Conservation (phyloP, 1,139 yeast genomes). For the Yamadazyma pseudoaaseri region DNA sequence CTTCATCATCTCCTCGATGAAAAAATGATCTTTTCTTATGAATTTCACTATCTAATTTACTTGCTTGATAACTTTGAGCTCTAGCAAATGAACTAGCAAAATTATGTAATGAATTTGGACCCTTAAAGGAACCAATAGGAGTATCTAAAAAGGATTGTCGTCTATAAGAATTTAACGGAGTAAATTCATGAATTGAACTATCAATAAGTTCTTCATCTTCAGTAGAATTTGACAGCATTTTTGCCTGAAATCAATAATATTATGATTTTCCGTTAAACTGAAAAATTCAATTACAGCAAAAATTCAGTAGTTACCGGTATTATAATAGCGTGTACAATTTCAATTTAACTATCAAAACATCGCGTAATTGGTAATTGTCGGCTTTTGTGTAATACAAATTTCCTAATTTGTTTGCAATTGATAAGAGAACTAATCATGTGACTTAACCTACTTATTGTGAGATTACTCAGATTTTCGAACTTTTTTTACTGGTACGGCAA, state of each 20-base stretch:
- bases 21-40: constrained; percentile 45
- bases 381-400: too few species aligned
- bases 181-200: constrained; percentile 13
- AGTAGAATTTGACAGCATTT: not conserved
- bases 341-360: too few species aligned
- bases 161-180: constrained; percentile 20
- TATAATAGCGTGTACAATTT: too few species aligned
- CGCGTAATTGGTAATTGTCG: too few species aligned
- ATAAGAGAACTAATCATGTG: too few species aligned
- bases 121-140: constrained; percentile 47
- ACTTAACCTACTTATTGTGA: too few species aligned
- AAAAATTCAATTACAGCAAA: not conserved
- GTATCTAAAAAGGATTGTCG: constrained; percentile 36
- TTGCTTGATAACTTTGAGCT: constrained; percentile 47
- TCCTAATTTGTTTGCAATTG: too few species aligned
- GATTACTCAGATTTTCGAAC: too few species aligned
- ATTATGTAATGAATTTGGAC: constrained; percentile 47
- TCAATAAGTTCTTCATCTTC: constrained; percentile 3
- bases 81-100: constrained; percentile 49
- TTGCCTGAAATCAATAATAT: not conserved
- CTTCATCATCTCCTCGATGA: constrained; percentile 17
- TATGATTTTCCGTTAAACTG: not conserved
- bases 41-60: constrained; percentile 44
- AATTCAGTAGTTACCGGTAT: too few species aligned
- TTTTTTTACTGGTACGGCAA: too few species aligned